These are phyloP conservation scores for Neurospora sp. DNA, from an alignment of 495 filamentous ascomycete genomes.

Conservation along the genomic window DNA sequence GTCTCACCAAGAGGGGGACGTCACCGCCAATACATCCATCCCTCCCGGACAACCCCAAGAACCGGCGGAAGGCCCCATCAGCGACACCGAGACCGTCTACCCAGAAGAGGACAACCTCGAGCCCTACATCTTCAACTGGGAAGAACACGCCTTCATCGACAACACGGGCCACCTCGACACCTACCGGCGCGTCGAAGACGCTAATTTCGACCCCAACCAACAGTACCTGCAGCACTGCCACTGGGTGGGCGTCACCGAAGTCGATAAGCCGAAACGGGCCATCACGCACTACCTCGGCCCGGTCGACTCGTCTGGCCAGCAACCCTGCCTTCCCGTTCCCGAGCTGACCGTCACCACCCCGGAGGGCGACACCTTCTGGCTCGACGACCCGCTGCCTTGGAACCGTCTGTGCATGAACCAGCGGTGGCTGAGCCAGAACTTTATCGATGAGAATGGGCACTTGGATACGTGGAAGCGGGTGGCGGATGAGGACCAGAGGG, in stretches of 20 bases:
- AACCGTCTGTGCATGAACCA: neutral
- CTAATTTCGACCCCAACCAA: neutral
- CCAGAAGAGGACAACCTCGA: neutral
- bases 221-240: neutral
- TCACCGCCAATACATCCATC: neutral
- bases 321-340: neutral
- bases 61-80: neutral
- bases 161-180: neutral
- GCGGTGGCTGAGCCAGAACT: neutral
- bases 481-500: neutral
- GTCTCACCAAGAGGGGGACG: neutral
- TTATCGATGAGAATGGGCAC: neutral
- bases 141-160: neutral
- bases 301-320: neutral
- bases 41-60: neutral
- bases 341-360: neutral
- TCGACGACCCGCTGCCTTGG: neutral
- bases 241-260: neutral
- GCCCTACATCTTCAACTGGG: neutral
- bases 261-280: neutral
- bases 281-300: neutral
- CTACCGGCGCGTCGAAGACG: neutral
- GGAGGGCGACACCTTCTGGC: neutral
- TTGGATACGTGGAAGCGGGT: neutral
- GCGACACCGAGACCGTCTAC: neutral